These are phyloP conservation scores for Butyriboletus appendiculatus DNA, from an alignment of 1,284 basidiomycete genomes.

Conservation along the genomic window DNA sequence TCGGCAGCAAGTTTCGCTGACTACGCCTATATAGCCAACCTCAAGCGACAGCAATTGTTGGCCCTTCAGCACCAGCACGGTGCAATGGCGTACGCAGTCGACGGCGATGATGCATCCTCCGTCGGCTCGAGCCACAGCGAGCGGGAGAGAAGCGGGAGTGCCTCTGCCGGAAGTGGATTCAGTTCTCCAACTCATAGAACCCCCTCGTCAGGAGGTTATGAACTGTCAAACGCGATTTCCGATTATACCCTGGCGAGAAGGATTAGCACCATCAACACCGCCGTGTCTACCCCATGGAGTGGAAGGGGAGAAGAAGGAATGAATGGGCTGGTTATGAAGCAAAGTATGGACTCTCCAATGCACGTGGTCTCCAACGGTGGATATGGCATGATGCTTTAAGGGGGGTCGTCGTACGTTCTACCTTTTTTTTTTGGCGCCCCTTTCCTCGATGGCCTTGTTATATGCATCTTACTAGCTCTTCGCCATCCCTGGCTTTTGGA, in stretches of 20 bases:
- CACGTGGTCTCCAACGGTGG: constrained; percentile 38
- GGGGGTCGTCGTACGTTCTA: constrained; percentile 10
- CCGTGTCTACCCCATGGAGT: constrained; percentile 23
- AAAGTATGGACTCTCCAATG: constrained; percentile 36
- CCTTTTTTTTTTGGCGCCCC: constrained; percentile 1
- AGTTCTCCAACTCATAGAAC: constrained; percentile 32
- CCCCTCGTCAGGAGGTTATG: constrained; percentile 37
- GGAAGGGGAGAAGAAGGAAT: constrained; percentile 36
- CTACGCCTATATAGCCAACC: constrained; percentile 34
- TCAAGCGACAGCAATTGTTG: constrained; percentile 38
- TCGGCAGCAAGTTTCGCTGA: constrained; percentile 22
- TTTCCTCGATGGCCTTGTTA: constrained; percentile 7
- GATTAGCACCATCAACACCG: constrained; percentile 29
- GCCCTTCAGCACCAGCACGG: constrained; percentile 30
- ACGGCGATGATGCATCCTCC: constrained; percentile 45
- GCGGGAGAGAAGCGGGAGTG: constrained; percentile 41
- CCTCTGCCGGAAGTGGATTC: constrained; percentile 40
- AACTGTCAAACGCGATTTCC: constrained; percentile 34
- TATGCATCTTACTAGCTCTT: constrained; percentile 13
- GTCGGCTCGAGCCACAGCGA: constrained; percentile 39
- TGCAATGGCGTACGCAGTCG: constrained; percentile 31
- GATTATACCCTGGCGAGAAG: constrained; percentile 30
- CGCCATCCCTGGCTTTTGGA: constrained; percentile 11
- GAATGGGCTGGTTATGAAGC: constrained; percentile 39
- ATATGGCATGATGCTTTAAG: constrained; percentile 46